Evolutionary conservation across 2,329 filamentous ascomycete genomes (phyloP), one percentile per base, ranked within the genome.

Genomic region (Calonectria hongkongensis): DNA sequence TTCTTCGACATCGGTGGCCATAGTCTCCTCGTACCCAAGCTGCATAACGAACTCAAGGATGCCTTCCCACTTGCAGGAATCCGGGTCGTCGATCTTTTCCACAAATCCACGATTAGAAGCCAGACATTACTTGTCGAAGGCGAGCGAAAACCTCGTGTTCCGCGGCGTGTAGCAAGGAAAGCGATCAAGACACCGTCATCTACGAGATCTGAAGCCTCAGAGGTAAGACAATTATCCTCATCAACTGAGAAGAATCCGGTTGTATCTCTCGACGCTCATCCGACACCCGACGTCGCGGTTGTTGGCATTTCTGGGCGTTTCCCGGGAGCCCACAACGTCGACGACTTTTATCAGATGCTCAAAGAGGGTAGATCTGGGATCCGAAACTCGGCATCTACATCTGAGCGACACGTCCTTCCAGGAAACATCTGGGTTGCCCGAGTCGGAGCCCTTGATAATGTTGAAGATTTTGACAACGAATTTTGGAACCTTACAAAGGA

Each of bases 81-180:
- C 4, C 30, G 51, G 1, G 2, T 58, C 16, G 51, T 58, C 7
- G 51, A 58, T 2, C 28, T 58, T 1, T 58, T 58, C 30, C 51
- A 58, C n/a, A 58, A 58, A 12, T 58, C 51, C 10, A 58, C 51
- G 8, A 58, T 58, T 16, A 39, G n/a, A 39, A 58, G 51, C n/a
- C 51, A 58, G n/a, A 30, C 51, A 13, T 12, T 39, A 3, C 51
- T 58, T 4, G 13, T 58, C 9, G 13, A 30, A 1, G 30, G 18
- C 3, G 50, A 54, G 27, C 50, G 18, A 33, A 54, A 33, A 16
- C 50, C 50, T 18, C 50, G 50, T 33, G 50, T 27, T 15, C 2
- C 15, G 12, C 50, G 50, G 16, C 50, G 16, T 6, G 15, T 6
- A 54, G 12, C 10, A 30, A 36, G 21, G 30, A 58, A 58, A n/a